phyloP scores from a whole-genome alignment of 2,329 filamentous ascomycete species.

The Neoscytalidium dimidiatum region DNA sequence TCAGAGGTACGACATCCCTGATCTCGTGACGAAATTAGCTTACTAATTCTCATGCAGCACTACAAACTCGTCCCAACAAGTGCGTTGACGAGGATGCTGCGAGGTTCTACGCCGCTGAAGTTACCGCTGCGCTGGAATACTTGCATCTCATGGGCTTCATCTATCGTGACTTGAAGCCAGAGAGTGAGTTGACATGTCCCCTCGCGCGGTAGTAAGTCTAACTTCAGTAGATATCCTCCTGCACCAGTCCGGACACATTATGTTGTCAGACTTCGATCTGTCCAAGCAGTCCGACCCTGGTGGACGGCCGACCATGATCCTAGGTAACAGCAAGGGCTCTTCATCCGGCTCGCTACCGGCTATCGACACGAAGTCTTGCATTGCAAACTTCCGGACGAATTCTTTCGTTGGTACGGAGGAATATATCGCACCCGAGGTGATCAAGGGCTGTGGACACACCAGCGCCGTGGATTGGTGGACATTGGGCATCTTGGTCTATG shows the following conservation, averaged over 20 bases:
- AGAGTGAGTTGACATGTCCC: conserved; percentile 65
- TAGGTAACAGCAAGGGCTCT: conserved; percentile 77
- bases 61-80: conserved; percentile 95
- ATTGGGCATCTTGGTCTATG: conserved; percentile 92
- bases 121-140: conserved; percentile 94
- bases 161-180: conserved; percentile 95
- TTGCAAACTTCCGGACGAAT: conserved; percentile 96
- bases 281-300: conserved; percentile 97
- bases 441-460: conserved; percentile 97
- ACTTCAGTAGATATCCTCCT: conserved; percentile 78
- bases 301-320: conserved; percentile 96
- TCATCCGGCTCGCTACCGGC: conserved; percentile 85
- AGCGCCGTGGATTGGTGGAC: conserved; percentile 99
- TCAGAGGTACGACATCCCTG: conserved; percentile 58
- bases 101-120: conserved; percentile 95
- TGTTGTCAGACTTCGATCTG: conserved; percentile 98
- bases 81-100: conserved; percentile 97
- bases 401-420: conserved; percentile 98
- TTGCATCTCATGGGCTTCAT: conserved; percentile 99
- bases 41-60: conserved; percentile 49
- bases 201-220: conserved; percentile 33
- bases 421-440: conserved; percentile 98
- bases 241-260: conserved; percentile 99
- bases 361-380: conserved; percentile 98
- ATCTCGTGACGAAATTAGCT: conserved; percentile 20